These are phyloP conservation scores for Elongisporangium anandrum DNA, from an alignment of 352 stramenopile species.

Conservation along the genomic window DNA sequence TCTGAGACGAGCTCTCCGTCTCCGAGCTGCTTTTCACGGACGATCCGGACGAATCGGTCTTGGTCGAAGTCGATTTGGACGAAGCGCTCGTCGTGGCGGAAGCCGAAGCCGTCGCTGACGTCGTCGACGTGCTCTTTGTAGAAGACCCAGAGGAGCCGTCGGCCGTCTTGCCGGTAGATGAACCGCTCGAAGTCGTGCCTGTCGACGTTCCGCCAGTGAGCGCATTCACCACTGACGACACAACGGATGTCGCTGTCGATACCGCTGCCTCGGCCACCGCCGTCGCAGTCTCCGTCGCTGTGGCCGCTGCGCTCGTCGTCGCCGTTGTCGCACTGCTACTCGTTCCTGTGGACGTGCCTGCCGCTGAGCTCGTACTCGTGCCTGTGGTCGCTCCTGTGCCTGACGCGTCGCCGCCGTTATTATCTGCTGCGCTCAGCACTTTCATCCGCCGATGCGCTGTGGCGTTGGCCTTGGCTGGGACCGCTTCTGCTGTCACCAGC, in stretches of 20 bases:
- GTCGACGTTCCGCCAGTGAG: conserved; percentile 6
- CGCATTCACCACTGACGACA: background rate
- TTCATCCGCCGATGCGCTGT: background rate
- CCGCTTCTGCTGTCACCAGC: background rate
- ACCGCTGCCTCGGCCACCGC: conserved; percentile 4
- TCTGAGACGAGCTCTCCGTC: background rate
- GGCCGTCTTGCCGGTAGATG: background rate
- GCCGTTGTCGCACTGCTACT: too few relatives aligned
- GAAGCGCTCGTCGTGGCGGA: background rate
- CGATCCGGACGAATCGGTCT: background rate
- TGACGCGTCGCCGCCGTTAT: background rate
- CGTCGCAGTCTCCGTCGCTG: conserved; percentile 3
- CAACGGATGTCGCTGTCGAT: conserved; percentile 7
- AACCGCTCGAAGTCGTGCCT: conserved; percentile 2
- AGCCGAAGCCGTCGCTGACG: background rate
- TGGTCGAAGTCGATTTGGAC: background rate
- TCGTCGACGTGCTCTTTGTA: background rate
- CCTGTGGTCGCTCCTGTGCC: background rate
- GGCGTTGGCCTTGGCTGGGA: background rate
- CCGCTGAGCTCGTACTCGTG: background rate
- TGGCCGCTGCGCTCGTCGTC: conserved; percentile 3
- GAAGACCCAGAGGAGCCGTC: background rate
- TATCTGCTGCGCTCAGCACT: background rate
- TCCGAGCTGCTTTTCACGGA: background rate
- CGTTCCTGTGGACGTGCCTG: too few relatives aligned